phyloP scores from a whole-genome alignment of 768 basidiomycete genomes.

The Suillus variegatus region DNA sequence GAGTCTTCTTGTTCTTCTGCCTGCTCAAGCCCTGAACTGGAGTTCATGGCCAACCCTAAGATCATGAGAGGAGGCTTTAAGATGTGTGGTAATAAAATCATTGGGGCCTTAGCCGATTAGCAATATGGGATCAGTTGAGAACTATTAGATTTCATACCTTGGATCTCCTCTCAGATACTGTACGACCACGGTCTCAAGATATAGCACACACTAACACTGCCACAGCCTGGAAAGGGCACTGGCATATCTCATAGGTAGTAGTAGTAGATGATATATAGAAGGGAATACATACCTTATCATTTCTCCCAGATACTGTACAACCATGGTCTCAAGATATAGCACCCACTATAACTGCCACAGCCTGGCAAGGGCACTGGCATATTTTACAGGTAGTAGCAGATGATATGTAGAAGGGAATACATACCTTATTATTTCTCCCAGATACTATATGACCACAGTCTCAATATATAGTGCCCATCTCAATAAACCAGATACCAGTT shows the following conservation, averaged over 20 bases:
- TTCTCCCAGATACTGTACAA: slow-evolving; percentile 97
- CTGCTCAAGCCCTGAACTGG: too few species aligned
- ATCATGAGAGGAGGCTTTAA: too few species aligned
- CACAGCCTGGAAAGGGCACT: too few species aligned
- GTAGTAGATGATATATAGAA: too few species aligned
- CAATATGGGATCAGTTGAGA: neutral
- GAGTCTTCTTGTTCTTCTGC: too few species aligned
- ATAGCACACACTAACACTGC: slow-evolving; percentile 95
- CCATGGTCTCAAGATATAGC: slow-evolving; percentile 98
- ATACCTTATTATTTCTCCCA: slow-evolving; percentile 92
- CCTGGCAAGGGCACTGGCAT: too few species aligned
- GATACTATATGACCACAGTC: slow-evolving; percentile 95
- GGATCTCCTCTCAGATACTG: slow-evolving; percentile 95
- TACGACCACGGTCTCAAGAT: slow-evolving; percentile 98
- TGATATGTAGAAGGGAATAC: slow-evolving; percentile 13
- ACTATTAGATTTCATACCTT: slow-evolving; percentile 55
- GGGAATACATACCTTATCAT: slow-evolving; percentile 64
- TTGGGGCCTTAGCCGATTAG: too few species aligned
- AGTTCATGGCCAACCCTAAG: too few species aligned
- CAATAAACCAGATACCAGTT: too few species aligned
- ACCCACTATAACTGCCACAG: slow-evolving; percentile 81
- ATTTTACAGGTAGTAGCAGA: too few species aligned
- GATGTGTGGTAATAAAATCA: too few species aligned
- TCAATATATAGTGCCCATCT: slow-evolving; percentile 92
- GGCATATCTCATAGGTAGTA: too few species aligned